Evolutionary conservation across 2,329 filamentous ascomycete species (phyloP).

Genomic region (Alternaria sp.): DNA sequence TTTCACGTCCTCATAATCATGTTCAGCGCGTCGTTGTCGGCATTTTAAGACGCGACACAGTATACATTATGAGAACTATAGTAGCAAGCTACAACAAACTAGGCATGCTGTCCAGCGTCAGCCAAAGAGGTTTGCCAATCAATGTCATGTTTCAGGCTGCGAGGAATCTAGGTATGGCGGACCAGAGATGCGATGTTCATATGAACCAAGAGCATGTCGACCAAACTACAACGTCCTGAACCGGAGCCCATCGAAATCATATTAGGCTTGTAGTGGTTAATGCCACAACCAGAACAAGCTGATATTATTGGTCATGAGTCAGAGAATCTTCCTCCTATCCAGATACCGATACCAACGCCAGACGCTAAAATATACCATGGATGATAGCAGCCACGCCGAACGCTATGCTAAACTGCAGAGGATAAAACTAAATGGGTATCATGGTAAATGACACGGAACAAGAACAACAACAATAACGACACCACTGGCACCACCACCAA

Average conservation of each 20-base stretch:
- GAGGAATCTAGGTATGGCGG: neutral
- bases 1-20: neutral
- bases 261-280: neutral
- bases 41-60: neutral
- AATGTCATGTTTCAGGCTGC: neutral
- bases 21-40: neutral
- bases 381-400: neutral
- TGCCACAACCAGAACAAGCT: neutral
- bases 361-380: neutral
- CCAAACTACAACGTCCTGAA: neutral
- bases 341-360: neutral
- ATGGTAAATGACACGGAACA: neutral
- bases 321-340: neutral
- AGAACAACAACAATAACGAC: neutral
- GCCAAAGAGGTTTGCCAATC: neutral
- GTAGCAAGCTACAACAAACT: neutral
- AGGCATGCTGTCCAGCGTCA: neutral
- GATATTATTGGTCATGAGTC: neutral
- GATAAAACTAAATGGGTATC: slow-evolving; percentile 16
- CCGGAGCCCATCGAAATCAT: too few species aligned
- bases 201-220: neutral
- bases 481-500: neutral
- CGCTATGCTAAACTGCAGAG: slow-evolving; percentile 11
- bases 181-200: neutral
- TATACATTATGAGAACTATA: neutral